A percentile compares a stretch with the other conserved stretches of the same genome.
These are phyloP conservation scores for Apiotrichum siamense DNA, from an alignment of 1,284 basidiomycete genomes.

Conservation along the genomic window DNA sequence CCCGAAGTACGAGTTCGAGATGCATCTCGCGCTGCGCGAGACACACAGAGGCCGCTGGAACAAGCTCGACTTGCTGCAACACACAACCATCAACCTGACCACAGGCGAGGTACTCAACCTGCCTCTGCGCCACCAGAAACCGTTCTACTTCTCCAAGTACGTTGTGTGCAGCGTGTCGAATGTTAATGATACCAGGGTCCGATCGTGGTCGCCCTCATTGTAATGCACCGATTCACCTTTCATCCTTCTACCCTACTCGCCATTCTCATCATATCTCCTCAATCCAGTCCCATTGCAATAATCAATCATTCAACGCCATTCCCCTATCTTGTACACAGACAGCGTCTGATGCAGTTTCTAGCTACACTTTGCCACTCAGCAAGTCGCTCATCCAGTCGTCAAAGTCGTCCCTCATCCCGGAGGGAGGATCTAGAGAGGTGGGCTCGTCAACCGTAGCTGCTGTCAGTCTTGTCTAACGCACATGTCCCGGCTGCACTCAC, in stretches of 20 bases:
- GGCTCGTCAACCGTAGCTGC: not conserved
- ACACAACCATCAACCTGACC: constrained; percentile 65
- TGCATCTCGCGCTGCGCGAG: constrained; percentile 72
- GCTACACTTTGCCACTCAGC: not conserved
- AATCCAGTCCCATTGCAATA: not conserved
- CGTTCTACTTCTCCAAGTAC: constrained; percentile 84
- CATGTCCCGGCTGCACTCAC: too few species aligned
- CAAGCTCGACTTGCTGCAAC: constrained; percentile 67
- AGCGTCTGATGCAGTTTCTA: not conserved
- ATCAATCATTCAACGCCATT: too few species aligned
- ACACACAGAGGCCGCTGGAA: constrained; percentile 80
- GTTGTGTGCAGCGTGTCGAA: constrained; percentile 10
- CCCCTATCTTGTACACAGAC: not conserved
- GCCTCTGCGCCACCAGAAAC: constrained; percentile 71
- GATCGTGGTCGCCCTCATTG: constrained; percentile 10
- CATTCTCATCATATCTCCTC: not conserved
- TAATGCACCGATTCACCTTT: constrained; percentile 3
- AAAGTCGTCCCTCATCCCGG: constrained; percentile 2
- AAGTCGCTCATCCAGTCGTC: constrained; percentile 1
- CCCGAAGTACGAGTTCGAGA: constrained; percentile 72
- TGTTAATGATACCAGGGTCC: constrained; percentile 16
- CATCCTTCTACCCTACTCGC: too few species aligned
- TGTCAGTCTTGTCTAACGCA: too few species aligned
- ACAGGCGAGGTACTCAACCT: constrained; percentile 69
- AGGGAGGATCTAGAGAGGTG: not conserved